Base-by-base conservation (phyloP, 2,329 filamentous ascomycete species). In the Cercospora canescens region DNA sequence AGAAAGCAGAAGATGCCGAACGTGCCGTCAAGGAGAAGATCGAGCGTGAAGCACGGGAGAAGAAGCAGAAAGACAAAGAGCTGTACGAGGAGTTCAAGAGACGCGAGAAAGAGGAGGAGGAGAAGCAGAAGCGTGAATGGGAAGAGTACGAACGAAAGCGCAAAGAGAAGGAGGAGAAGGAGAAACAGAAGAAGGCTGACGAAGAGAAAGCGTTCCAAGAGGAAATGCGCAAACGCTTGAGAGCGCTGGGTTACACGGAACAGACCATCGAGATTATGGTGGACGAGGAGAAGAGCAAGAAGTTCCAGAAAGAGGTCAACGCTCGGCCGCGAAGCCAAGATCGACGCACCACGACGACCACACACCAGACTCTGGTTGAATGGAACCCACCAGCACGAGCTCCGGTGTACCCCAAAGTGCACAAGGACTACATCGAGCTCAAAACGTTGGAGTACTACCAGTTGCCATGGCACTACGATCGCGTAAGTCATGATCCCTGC, bases 81-180 rank as follows among this genome's bases (percentile, higher is more conserved):
- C 57, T 67, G 18, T 71, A 72, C 52, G 64, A 70, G 30, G 71
- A 70, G 35, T 67, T 72, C 45, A 72, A 74, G 39, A 64, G 67
- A 4, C 66, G 69, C 55, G 69, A 73, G 63, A 71, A 74, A 48
- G 72, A 76, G 66, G 59, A 66, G 12, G 73, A 81, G 65, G 74
- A 76, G 28, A 79, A 80, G 66, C 80, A 82, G 65, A 79, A 83
- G 67, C 77, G 75, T 39, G 78, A 83, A 28, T 79, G 76, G 28
- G 77, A 73, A 26, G 74, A 74, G 28, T 76, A 81, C 30, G 83
- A 97, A 28, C 89, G 92, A 65, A 86, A 87, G 74, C 89, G 93
- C 69, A 94, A 94, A 81, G 70, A 72, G 91, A 94, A 77, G 45
- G 65, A 69, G 35, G 77, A 77, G 62, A 77, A 77, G 58, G 66